A percentile compares a stretch with the other conserved stretches of the same genome.
Conservation (phyloP, 2,329 filamentous ascomycete species). For the Botryotinia calthae region DNA sequence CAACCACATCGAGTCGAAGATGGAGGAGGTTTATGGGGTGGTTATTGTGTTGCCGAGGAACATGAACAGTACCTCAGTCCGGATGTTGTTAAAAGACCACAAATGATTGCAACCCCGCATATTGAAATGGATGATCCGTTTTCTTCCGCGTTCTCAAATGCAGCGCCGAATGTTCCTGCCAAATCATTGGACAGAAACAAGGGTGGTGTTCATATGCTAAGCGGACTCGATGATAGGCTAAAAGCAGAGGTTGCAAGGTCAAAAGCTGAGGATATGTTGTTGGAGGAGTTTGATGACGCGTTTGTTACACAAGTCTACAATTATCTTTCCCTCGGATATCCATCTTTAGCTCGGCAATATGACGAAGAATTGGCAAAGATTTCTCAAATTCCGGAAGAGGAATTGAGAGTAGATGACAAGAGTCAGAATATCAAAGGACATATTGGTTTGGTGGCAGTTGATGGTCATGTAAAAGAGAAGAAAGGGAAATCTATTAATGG, state of each 20-base stretch:
- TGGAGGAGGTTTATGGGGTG: conserved; percentile 72
- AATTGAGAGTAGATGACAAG: conserved; percentile 71
- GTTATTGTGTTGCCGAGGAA: conserved; percentile 56
- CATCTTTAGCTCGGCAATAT: conserved; percentile 76
- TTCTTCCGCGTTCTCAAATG: conserved; percentile 33
- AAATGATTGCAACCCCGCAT: conserved; percentile 41
- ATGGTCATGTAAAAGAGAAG: conserved; percentile 18
- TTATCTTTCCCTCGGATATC: conserved; percentile 90
- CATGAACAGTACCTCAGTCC: conserved; percentile 40
- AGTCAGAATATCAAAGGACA: conserved; percentile 67
- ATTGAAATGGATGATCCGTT: conserved; percentile 40
- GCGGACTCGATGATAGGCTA: conserved; percentile 34
- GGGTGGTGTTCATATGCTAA: conserved; percentile 36
- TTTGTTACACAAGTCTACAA: conserved; percentile 98
- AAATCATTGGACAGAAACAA: conserved; percentile 15
- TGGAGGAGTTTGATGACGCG: conserved; percentile 71
- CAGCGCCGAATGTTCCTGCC: conserved; percentile 20
- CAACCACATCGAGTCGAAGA: conserved; percentile 54
- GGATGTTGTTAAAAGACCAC: conserved; percentile 32
- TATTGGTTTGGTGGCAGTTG: conserved; percentile 57
- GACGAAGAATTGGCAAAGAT: conserved; percentile 86
- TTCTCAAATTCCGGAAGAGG: conserved; percentile 63
- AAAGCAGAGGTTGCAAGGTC: conserved; percentile 32
- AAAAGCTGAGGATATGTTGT: conserved; percentile 41
- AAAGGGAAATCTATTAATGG: conserved; percentile 41